Conservation (phyloP, 306 rosid species). For the Benincasa hispida region DNA sequence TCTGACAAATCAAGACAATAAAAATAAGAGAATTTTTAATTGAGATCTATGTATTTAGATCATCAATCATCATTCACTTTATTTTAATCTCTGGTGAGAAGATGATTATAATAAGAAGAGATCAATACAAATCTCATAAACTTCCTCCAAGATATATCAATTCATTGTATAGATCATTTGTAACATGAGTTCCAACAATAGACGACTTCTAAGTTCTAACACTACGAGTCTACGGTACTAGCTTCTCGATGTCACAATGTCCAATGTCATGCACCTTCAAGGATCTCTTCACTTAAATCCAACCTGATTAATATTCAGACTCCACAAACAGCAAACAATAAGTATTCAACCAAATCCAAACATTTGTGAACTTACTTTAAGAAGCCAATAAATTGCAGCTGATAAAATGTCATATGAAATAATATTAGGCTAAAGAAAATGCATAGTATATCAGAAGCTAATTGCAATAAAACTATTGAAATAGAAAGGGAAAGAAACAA, state of each 20-base stretch:
- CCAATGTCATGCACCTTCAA: not conserved
- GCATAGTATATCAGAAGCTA: too few species aligned
- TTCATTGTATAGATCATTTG: not conserved
- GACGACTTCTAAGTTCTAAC: not conserved
- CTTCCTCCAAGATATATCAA: not conserved
- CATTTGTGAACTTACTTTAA: not conserved
- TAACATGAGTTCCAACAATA: not conserved
- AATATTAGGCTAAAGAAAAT: too few species aligned
- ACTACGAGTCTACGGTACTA: not conserved
- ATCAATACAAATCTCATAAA: not conserved
- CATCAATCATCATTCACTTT: not conserved
- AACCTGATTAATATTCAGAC: not conserved
- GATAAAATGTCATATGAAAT: not conserved
- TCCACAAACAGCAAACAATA: not conserved
- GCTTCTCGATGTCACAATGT: not conserved
- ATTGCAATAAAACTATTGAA: not conserved
- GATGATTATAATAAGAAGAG: too few species aligned
- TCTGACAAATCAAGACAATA: not conserved
- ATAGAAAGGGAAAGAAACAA: too few species aligned
- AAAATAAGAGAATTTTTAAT: not conserved
- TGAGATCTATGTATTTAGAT: not conserved
- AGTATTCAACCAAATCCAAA: not conserved
- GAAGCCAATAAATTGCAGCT: not conserved
- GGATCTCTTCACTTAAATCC: not conserved
- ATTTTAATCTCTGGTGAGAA: not conserved